phyloP scores from a whole-genome alignment of 805 yeast species.

The Hemisphaericaspora nanyangensis region DNA sequence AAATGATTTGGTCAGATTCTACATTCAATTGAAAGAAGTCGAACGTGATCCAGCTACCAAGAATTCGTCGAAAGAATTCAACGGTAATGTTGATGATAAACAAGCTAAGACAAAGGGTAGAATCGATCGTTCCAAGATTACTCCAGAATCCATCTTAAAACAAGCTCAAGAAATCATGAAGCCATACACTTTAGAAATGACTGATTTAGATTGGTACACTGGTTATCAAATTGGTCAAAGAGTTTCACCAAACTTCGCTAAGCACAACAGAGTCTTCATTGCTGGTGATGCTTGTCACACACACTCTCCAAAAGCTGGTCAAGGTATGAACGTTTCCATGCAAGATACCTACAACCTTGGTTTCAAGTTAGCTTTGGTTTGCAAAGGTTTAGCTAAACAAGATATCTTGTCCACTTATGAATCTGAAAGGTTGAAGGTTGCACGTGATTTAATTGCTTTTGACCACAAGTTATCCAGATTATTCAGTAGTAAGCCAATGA shows the following conservation, averaged over 20 bases:
- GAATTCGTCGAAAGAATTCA: conserved; percentile 11
- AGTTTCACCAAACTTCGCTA: conserved; percentile 13
- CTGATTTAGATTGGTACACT: conserved; percentile 24
- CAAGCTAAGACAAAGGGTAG: conserved; percentile 11
- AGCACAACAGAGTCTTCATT: conserved; percentile 59
- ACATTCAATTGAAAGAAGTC: conserved; percentile 21
- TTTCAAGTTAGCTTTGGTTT: conserved; percentile 29
- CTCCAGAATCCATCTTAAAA: conserved; percentile 24
- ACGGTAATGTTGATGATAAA: conserved; percentile 8
- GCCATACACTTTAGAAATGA: conserved; percentile 22
- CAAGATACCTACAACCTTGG: conserved; percentile 25
- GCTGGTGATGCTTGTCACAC: conserved; percentile 98
- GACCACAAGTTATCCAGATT: conserved; percentile 24
- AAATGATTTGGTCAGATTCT: conserved; percentile 25
- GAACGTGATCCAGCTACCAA: conserved; percentile 7
- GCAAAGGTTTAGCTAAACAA: conserved; percentile 19
- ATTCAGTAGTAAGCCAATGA: conserved; percentile 25
- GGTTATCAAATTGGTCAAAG: conserved; percentile 32
- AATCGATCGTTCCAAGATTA: conserved; percentile 26
- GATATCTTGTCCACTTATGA: conserved; percentile 27
- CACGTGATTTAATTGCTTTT: conserved; percentile 26
- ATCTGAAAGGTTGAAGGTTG: conserved; percentile 24
- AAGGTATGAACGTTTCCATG: conserved; percentile 65
- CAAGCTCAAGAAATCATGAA: conserved; percentile 12
- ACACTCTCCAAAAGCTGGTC: conserved; percentile 96